These are phyloP conservation scores for Kwoniella sp. DNA, from an alignment of 768 basidiomycete genomes.

Conservation along the genomic window DNA sequence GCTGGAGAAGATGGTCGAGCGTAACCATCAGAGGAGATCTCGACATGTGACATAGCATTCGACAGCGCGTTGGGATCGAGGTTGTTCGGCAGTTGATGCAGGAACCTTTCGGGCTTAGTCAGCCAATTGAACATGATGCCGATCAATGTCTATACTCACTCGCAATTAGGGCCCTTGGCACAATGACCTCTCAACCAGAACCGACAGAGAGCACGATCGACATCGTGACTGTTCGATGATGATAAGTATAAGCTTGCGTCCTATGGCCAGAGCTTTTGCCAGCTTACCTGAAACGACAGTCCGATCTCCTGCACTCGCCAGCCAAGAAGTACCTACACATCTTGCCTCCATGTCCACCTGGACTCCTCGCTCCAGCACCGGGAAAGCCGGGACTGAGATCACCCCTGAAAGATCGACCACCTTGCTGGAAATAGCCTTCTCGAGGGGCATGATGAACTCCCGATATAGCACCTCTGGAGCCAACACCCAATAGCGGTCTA, in stretches of 20 bases:
- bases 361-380: conserved; percentile 38
- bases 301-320: conserved; percentile 91
- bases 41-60: conserved; percentile 52
- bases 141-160: conserved; percentile 55
- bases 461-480: conserved; percentile 37
- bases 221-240: conserved; percentile 71
- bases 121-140: not conserved
- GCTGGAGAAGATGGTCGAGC: conserved; percentile 37
- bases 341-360: conserved; percentile 57
- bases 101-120: conserved; percentile 60
- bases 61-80: conserved; percentile 63
- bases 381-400: conserved; percentile 46
- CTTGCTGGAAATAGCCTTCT: conserved; percentile 50
- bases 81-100: conserved; percentile 86
- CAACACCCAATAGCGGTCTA: conserved; percentile 46
- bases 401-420: conserved; percentile 50
- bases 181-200: conserved; percentile 99
- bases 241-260: not conserved
- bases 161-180: conserved; percentile 93
- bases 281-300: conserved; percentile 93
- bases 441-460: conserved; percentile 45
- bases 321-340: conserved; percentile 97
- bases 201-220: conserved; percentile 89
- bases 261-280: not conserved
- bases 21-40: conserved; percentile 49